A percentile compares a stretch with the other conserved stretches of the same genome.
phyloP scores from a whole-genome alignment of 2,329 filamentous ascomycete species.

The Hypoxylon sp. region DNA sequence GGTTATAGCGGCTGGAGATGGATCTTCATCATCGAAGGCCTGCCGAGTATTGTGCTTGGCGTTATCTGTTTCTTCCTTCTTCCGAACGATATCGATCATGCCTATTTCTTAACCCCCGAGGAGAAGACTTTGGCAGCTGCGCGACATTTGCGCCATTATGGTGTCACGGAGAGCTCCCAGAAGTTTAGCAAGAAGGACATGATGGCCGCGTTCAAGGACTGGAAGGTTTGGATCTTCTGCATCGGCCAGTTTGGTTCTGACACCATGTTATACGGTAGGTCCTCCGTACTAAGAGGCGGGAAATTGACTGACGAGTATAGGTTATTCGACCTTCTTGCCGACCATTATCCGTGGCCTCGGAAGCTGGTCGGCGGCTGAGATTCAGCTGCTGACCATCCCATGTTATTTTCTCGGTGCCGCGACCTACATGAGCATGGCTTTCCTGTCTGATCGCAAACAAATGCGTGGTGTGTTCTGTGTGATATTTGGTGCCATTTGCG shows the following conservation, averaged over 20 bases:
- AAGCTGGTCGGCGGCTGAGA: constrained; percentile 66
- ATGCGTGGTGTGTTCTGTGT: constrained; percentile 70
- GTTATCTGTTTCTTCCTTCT: constrained; percentile 64
- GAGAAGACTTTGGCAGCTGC: constrained; percentile 63
- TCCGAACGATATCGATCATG: constrained; percentile 66
- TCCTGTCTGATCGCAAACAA: constrained; percentile 72
- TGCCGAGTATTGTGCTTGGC: constrained; percentile 61
- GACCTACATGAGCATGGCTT: constrained; percentile 71
- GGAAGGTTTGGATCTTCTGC: constrained; percentile 77
- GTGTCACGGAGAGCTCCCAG: constrained; percentile 55
- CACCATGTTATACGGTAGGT: constrained; percentile 73
- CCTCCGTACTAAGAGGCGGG: not conserved
- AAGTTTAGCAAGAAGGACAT: constrained; percentile 67
- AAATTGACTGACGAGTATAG: constrained; percentile 47
- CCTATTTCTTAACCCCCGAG: constrained; percentile 65
- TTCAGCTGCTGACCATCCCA: constrained; percentile 80
- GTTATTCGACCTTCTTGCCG: constrained; percentile 79
- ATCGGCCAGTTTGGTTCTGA: constrained; percentile 75
- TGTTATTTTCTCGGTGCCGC: constrained; percentile 78
- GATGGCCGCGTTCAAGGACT: constrained; percentile 72
- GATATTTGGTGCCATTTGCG: constrained; percentile 67
- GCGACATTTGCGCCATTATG: constrained; percentile 52
- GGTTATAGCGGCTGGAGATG: constrained; percentile 75
- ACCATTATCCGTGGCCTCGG: constrained; percentile 79
- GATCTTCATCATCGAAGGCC: constrained; percentile 68